phyloP scores from a whole-genome alignment of 2,329 filamentous ascomycete species.

The Penicillium sp. region DNA sequence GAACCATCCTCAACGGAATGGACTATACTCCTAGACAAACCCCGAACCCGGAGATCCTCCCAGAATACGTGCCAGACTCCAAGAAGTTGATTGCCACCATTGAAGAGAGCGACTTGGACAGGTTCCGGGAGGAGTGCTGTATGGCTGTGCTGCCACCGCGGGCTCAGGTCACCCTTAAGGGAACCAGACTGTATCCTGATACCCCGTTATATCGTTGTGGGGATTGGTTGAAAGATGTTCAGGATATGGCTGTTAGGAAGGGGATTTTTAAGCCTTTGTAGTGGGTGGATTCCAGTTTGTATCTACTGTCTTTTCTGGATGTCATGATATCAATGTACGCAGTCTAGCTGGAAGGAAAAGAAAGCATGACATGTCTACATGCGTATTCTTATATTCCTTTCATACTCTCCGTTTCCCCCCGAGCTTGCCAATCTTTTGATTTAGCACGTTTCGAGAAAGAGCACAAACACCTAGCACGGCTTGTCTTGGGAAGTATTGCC shows the following conservation, averaged over 20 bases:
- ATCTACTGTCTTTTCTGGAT: neutral
- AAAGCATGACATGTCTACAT: too few species aligned
- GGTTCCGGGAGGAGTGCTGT: conserved; percentile 15
- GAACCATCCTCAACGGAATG: conserved; percentile 21
- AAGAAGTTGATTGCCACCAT: conserved; percentile 19
- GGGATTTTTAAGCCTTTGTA: conserved; percentile 13
- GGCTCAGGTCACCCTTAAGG: conserved; percentile 13
- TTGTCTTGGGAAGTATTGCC: too few species aligned
- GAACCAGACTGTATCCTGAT: conserved; percentile 11
- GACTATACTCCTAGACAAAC: conserved; percentile 10
- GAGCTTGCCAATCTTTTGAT: too few species aligned
- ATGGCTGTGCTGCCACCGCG: conserved; percentile 11
- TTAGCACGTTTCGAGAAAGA: too few species aligned
- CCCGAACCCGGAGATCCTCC: conserved; percentile 7
- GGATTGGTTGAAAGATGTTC: conserved; percentile 19
- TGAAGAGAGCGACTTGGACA: conserved; percentile 9
- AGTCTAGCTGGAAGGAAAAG: too few species aligned
- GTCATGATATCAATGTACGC: too few species aligned
- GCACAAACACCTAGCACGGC: too few species aligned
- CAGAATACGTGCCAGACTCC: conserved; percentile 8
- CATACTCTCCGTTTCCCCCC: too few species aligned
- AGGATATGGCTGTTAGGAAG: conserved; percentile 15
- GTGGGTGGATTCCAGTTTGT: neutral
- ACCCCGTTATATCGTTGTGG: conserved; percentile 17
- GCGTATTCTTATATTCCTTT: too few species aligned